Evolutionary conservation across 164 flowering plant species (phyloP), one percentile per base, ranked within the genome.

Genomic region (Platanus orientalis): DNA sequence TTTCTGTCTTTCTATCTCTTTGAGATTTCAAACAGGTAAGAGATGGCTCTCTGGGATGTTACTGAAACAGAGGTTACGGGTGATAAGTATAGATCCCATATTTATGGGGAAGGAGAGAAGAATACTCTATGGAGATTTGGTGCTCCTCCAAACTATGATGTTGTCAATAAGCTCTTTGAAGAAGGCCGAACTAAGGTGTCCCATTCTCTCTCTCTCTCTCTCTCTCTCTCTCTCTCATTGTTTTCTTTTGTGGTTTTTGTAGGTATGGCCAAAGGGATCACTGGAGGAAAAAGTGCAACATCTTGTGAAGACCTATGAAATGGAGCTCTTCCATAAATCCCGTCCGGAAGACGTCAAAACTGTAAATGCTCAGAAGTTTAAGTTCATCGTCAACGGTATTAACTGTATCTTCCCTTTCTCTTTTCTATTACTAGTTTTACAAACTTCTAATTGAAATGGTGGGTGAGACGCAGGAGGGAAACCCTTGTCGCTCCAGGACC

Each of bases 271-370:
- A 12, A 57, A 65, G 58, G 94, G 90, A 25, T 92, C 98, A 7
- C 58, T 92, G 7, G 96, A 89, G 62, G 98, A 92, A 57, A 69
- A 57, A 17, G 92, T 92, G 7, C 95, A 92, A 54, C 88, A 92
- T 66, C 89, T 92, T 25, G 61, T 92, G 2, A 92, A 92, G 77
- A 71, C 96, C 68, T 92, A 93, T 95, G 96, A 89, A 68, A 89
- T 92, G 98, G 98, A 89, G 77, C 77, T 92, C 30, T 85, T 89
- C 4, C 96, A 92, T 83, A 92, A 92, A 72, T 73, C 77, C 47
- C 78, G 79, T 17, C 64, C 90, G 2, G 75, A 83, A 53, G 98
- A 92, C 58, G 84, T 88, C 78, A 84, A 77, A 74, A 76, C 86
- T 42, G 79, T 93, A 19, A 84, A 84, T 48, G 96, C 92, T 3